Conservation (phyloP, 2,329 filamentous ascomycete species). For the Dactylellina drechsleri region DNA sequence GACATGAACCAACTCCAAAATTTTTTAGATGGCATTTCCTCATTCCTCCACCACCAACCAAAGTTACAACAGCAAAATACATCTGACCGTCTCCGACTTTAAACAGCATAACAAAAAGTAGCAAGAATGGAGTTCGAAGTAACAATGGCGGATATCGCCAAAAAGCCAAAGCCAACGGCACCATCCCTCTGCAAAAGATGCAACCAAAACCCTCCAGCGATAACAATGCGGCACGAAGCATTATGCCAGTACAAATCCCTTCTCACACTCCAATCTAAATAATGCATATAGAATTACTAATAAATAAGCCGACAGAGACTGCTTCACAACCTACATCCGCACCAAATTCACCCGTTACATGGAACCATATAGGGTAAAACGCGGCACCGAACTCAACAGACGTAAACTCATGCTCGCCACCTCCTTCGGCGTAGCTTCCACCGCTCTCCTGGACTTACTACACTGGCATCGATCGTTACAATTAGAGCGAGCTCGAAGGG, state of each 20-base stretch:
- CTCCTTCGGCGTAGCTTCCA: constrained; percentile 84
- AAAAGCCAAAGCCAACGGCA: constrained; percentile 18
- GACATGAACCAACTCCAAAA: not conserved
- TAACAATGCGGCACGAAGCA: constrained; percentile 29
- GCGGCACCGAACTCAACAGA: constrained; percentile 52
- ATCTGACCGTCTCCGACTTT: too few species aligned
- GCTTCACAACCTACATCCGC: constrained; percentile 80
- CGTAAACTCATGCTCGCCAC: constrained; percentile 77
- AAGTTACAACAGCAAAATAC: too few species aligned
- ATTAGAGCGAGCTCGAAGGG: constrained; percentile 71
- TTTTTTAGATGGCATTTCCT: not conserved
- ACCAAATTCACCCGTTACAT: constrained; percentile 84
- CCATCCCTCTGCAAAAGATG: constrained; percentile 42
- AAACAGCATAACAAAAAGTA: not conserved
- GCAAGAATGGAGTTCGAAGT: constrained; percentile 51
- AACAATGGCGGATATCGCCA: constrained; percentile 52
- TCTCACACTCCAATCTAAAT: constrained; percentile 28
- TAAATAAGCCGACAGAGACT: constrained; percentile 66
- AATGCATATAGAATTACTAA: not conserved
- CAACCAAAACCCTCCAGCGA: constrained; percentile 26
- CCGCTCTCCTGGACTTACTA: constrained; percentile 79
- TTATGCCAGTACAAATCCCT: constrained; percentile 49
- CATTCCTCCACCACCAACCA: too few species aligned
- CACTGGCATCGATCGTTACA: constrained; percentile 75
- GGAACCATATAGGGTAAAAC: constrained; percentile 70